These are phyloP conservation scores for Colletotrichum sansevieriae DNA, from an alignment of 2,329 filamentous ascomycete genomes.

Conservation along the genomic window DNA sequence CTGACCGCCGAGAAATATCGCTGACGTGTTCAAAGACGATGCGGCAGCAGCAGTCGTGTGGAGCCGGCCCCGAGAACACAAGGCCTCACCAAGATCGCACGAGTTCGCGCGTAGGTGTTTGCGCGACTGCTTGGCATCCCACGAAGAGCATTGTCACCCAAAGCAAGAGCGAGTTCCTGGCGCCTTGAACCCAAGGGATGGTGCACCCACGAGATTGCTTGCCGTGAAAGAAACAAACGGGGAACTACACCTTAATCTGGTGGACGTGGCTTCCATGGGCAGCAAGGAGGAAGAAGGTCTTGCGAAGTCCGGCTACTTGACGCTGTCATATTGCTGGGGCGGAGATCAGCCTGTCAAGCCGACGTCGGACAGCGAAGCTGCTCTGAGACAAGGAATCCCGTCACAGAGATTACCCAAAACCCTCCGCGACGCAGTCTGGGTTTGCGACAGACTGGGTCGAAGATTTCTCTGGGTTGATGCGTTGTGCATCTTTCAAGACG, in stretches of 20 bases:
- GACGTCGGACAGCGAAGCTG: not conserved
- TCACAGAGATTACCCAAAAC: not conserved
- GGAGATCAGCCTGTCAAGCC: not conserved
- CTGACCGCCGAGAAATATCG: no score
- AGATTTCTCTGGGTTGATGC: slow-evolving; percentile 27
- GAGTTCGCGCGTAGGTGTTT: no score
- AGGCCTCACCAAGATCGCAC: no score
- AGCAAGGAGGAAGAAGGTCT: not conserved
- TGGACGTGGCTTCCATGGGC: not conserved
- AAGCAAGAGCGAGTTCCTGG: no score
- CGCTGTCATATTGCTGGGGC: not conserved
- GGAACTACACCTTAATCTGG: not conserved
- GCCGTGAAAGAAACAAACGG: not conserved
- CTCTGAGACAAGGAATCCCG: not conserved
- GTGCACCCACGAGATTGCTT: not conserved
- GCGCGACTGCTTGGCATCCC: no score
- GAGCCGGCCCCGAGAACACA: no score
- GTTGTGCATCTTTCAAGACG: slow-evolving; percentile 36
- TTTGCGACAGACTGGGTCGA: accelerated
- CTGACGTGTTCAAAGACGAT: no score
- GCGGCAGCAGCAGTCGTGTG: no score
- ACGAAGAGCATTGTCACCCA: no score
- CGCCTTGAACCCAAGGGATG: not conserved
- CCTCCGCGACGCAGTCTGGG: not conserved
- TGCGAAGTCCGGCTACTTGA: not conserved